Percentiles rank a stretch among this genome's conserved stretches.
Conservation (phyloP, 495 filamentous ascomycete genomes). For the Penicillium longicatenatum region DNA sequence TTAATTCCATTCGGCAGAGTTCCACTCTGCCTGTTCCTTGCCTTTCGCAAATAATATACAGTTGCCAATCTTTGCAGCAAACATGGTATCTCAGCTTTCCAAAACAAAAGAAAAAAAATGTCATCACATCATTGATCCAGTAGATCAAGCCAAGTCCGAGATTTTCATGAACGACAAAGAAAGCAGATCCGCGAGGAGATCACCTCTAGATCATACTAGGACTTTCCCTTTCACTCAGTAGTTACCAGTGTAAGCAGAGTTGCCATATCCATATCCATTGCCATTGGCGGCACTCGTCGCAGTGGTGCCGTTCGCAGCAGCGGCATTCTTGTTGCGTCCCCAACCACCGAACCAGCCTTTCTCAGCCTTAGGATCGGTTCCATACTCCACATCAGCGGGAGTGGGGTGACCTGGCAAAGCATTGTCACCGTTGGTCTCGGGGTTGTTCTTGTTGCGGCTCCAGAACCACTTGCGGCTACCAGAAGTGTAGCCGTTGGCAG, state of each 20-base stretch:
- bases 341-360: constrained; percentile 30
- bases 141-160: neutral
- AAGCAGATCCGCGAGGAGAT: neutral
- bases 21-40: neutral
- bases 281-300: constrained; percentile 18
- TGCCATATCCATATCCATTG: constrained; percentile 35
- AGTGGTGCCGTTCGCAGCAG: neutral
- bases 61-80: constrained; percentile 17
- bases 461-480: constrained; percentile 58
- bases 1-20: neutral
- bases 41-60: constrained; percentile 18
- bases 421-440: constrained; percentile 34
- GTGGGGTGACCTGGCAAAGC: constrained; percentile 40
- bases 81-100: constrained; percentile 30
- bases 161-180: neutral
- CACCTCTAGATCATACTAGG: neutral
- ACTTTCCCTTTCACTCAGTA: constrained; percentile 20
- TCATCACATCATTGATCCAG: constrained; percentile 28
- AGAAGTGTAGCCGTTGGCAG: constrained; percentile 75
- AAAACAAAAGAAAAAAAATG: constrained; percentile 16
- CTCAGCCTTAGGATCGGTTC: constrained; percentile 20
- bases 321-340: constrained; percentile 30
- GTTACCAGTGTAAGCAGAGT: constrained; percentile 43
- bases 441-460: constrained; percentile 48
- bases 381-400: constrained; percentile 41